Percentiles rank a stretch among this genome's conserved stretches.
Conservation (phyloP, 73 alveolate genomes). For the Uronychia setigera region DNA sequence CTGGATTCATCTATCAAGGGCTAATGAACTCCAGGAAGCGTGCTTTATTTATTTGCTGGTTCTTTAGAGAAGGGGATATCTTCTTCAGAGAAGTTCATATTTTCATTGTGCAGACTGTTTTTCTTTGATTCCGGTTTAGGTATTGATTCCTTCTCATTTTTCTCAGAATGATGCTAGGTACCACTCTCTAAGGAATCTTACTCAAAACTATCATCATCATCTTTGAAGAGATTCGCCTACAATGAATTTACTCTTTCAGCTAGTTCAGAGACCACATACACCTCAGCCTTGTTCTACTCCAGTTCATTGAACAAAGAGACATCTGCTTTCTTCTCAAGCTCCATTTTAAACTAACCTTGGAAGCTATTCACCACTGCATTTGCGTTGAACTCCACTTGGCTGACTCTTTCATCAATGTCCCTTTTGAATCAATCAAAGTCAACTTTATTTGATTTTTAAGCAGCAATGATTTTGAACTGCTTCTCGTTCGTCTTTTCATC, state of each 20-base stretch:
- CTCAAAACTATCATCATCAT: too few relatives aligned
- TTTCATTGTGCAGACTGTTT: too few relatives aligned
- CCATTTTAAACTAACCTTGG: background rate
- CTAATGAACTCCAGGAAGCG: too few relatives aligned
- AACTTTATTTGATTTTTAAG: background rate
- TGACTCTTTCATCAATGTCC: background rate
- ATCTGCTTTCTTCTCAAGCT: background rate
- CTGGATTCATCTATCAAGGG: too few relatives aligned
- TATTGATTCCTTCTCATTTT: too few relatives aligned
- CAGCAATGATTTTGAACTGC: background rate
- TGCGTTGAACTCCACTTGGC: background rate
- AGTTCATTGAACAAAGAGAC: background rate
- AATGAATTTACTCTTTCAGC: background rate
- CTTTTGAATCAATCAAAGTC: background rate
- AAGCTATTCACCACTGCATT: background rate
- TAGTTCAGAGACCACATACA: background rate
- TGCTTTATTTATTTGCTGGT: too few relatives aligned
- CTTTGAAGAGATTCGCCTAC: background rate
- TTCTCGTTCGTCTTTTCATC: background rate
- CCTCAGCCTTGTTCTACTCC: background rate
- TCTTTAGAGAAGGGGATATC: too few relatives aligned
- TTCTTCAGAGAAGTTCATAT: too few relatives aligned
- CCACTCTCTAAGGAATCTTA: too few relatives aligned
- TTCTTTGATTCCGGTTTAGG: too few relatives aligned
- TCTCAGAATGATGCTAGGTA: too few relatives aligned